Percentiles rank a stretch among this genome's conserved stretches.
Evolutionary conservation across 2,329 filamentous ascomycete species (phyloP).

Genomic region (Beauveria sp.): DNA sequence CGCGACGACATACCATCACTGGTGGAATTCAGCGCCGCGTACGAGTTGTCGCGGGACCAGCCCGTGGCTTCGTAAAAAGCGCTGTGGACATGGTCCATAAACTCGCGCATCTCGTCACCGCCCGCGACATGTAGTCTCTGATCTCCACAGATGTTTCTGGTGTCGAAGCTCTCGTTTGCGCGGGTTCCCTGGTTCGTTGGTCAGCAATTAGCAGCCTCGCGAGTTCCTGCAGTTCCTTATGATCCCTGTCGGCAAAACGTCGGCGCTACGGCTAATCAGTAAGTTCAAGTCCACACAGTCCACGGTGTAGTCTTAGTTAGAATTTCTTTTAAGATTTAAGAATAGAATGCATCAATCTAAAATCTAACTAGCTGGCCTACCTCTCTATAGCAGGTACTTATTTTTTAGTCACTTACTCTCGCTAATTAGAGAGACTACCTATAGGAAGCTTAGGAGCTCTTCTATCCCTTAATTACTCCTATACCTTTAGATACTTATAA

Average conservation of each 20-base stretch:
- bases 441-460: too few relatives aligned
- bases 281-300: too few relatives aligned
- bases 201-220: background rate
- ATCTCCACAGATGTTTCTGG: background rate
- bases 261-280: background rate
- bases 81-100: slow-evolving; percentile 94
- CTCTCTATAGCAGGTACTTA: too few relatives aligned
- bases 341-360: too few relatives aligned
- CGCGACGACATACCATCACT: slow-evolving; percentile 54
- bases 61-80: slow-evolving; percentile 80
- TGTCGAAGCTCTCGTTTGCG: background rate
- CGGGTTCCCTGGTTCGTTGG: background rate
- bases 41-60: slow-evolving; percentile 90
- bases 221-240: too few relatives aligned
- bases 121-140: background rate
- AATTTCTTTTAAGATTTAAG: too few relatives aligned
- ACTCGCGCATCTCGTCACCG: slow-evolving; percentile 67
- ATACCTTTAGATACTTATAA: too few relatives aligned
- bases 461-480: too few relatives aligned
- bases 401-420: too few relatives aligned
- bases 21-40: slow-evolving; percentile 77
- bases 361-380: too few relatives aligned
- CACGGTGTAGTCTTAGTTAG: too few relatives aligned
- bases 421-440: too few relatives aligned
- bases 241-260: background rate